Conservation (phyloP, 2,329 filamentous ascomycete species). For the Colletotrichum sp. region DNA sequence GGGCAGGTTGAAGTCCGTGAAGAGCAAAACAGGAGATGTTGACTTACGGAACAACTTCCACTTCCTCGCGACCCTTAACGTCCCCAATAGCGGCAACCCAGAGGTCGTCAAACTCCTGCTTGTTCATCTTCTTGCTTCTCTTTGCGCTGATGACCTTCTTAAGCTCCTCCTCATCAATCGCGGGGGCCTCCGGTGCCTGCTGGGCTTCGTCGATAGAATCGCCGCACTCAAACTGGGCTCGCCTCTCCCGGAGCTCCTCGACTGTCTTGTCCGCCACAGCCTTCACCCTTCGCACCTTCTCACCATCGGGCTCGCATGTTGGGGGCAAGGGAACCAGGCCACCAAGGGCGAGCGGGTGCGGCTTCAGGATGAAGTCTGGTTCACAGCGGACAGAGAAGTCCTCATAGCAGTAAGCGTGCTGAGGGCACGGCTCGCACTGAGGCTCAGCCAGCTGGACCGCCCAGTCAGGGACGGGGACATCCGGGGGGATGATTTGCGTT, state of each 20-base stretch:
- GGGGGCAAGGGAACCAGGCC: conserved; percentile 86
- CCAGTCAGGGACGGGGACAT: conserved; percentile 71
- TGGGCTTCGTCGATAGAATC: conserved; percentile 69
- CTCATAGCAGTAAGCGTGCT: conserved; percentile 86
- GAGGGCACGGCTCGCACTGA: conserved; percentile 87
- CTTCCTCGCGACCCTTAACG: conserved; percentile 67
- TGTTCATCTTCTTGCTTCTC: conserved; percentile 81
- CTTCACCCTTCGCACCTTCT: conserved; percentile 86
- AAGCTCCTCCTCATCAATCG: conserved; percentile 71
- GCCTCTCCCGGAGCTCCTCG: conserved; percentile 82
- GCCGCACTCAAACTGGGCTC: conserved; percentile 91
- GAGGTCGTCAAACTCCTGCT: conserved; percentile 90
- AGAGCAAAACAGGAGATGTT: conserved; percentile 10
- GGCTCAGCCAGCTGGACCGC: conserved; percentile 74
- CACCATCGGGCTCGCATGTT: conserved; percentile 92
- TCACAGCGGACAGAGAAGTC: conserved; percentile 83
- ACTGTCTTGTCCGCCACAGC: conserved; percentile 87
- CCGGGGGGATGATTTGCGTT: conserved; percentile 52
- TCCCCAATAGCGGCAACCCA: conserved; percentile 78
- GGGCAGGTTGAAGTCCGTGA: not conserved
- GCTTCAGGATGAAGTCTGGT: conserved; percentile 82
- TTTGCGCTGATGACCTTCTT: conserved; percentile 78
- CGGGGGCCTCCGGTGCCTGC: conserved; percentile 61
- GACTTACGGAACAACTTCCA: conserved; percentile 64
- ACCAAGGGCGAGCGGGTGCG: conserved; percentile 82